Evolutionary conservation across 73 alveolate species (phyloP), one percentile per base, ranked within the genome.

Genomic region (Paramecium octaurelia): DNA sequence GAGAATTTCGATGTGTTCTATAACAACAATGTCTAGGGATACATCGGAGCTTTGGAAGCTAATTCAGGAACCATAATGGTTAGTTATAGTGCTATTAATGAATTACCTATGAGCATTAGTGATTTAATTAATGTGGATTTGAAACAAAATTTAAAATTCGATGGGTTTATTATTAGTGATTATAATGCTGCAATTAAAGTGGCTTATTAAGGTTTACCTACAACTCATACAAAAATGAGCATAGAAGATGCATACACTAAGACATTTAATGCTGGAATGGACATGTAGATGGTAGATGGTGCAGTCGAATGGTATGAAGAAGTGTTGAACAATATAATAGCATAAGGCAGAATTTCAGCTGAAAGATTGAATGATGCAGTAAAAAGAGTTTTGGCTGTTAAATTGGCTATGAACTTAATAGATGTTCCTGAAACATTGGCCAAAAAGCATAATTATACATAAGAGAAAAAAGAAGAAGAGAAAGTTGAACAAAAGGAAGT

Each of bases 361-460:
- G 92, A 46, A 60, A 92, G 96, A 87, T 57, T 92, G 50, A 83
- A 92, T 86, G 96, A 92, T 60, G 96, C 96, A 12, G 96, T 92
- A 29, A 92, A 75, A 46, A 92, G 96, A 87, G 86, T 92, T 18
- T 64, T 92, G 20, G 96, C 94, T 8, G 96, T 92, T 34, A 92
- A 92, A 68, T 11, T 86, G 35, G 92, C 94, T 35, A 68, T 92
- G 92, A 92, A 92, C 21, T 29, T 92, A 35, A 92, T 92, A 11
- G 92, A 89, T 43, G 64, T 73, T 0, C 93, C 86, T 38, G 18
- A 73, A 68, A 42, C 57, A 7, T 88, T 83, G 9, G 85, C 86
- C 24, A 83, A 77, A 18, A 83, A 84, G 24, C 54, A 54, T 18
- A 27, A 43, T 43, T 31, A 46, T n/a, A 54, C 80, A 20, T 31